These are phyloP conservation scores for Eimeria maxima DNA, from an alignment of 169 alveolate genomes.

Conservation along the genomic window DNA sequence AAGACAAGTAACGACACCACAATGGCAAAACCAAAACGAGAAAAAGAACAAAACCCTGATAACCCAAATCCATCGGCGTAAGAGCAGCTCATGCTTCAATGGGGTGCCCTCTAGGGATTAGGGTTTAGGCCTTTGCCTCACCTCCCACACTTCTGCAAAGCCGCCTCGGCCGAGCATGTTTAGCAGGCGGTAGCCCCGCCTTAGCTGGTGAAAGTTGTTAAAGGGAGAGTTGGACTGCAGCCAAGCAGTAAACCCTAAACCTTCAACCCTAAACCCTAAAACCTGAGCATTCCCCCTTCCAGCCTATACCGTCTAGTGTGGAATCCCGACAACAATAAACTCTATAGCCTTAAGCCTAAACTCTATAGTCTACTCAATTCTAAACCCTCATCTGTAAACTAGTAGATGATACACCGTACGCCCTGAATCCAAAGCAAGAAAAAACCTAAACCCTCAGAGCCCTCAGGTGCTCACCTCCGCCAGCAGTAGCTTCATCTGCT, in stretches of 20 bases:
- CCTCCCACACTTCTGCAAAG: constrained; percentile 96
- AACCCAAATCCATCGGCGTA: too few relatives aligned
- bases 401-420: neutral
- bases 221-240: constrained; percentile 7
- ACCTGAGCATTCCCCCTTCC: neutral
- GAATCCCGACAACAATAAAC: too few relatives aligned
- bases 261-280: neutral
- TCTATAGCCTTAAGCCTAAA: too few relatives aligned
- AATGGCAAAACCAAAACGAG: neutral
- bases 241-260: neutral
- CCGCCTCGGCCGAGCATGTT: constrained; percentile 96
- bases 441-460: neutral
- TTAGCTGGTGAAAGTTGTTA: constrained; percentile 64
- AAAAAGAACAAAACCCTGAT: neutral
- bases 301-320: neutral
- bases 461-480: constrained; percentile 57
- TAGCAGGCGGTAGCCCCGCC: constrained; percentile 87
- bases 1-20: neutral
- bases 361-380: too few relatives aligned
- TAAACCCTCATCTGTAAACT: neutral
- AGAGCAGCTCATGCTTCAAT: too few relatives aligned
- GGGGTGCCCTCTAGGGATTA: neutral
- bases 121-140: neutral
- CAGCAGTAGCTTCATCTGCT: constrained; percentile 71
- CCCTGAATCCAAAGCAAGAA: neutral